phyloP scores from a whole-genome alignment of 1,284 basidiomycete species.

The Cutaneotrichosporon sp. region DNA sequence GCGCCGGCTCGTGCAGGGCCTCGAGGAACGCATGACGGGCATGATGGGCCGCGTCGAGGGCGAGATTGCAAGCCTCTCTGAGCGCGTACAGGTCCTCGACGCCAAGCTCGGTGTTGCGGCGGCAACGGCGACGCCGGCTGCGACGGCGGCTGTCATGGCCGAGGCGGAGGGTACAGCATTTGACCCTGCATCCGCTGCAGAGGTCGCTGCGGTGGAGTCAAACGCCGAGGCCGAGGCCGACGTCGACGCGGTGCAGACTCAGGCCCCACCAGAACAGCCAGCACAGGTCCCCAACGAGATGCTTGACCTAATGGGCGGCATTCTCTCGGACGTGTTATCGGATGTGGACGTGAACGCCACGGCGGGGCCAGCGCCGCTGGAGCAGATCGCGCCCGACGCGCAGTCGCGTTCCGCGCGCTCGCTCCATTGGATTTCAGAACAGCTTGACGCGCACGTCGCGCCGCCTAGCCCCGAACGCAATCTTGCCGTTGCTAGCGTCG shows the following conservation, averaged over 20 bases:
- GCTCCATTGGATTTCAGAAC: conserved; percentile 12
- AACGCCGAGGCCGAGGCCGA: neutral
- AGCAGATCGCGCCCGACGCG: conserved; percentile 1
- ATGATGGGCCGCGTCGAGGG: conserved; percentile 55
- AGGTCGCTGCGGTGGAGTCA: neutral
- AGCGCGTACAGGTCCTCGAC: conserved; percentile 24
- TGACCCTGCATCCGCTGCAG: neutral
- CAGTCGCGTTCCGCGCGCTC: neutral
- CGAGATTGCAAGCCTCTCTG: conserved; percentile 57
- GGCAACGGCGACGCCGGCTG: neutral
- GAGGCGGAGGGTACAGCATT: neutral
- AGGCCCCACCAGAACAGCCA: neutral
- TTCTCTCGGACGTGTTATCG: neutral
- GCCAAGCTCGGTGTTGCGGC: conserved; percentile 2
- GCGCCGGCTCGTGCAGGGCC: conserved; percentile 69
- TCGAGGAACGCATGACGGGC: conserved; percentile 76
- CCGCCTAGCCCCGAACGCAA: conserved; percentile 28
- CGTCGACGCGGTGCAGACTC: neutral
- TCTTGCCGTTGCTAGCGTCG: conserved; percentile 18
- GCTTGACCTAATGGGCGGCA: neutral
- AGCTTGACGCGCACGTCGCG: conserved; percentile 17
- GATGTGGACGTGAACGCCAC: neutral
- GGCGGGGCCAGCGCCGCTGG: conserved; percentile 3
- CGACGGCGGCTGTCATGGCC: neutral
- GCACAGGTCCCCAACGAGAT: neutral